Evolutionary conservation across 495 filamentous ascomycete genomes (phyloP).

Genomic region (Cercophora sp.): DNA sequence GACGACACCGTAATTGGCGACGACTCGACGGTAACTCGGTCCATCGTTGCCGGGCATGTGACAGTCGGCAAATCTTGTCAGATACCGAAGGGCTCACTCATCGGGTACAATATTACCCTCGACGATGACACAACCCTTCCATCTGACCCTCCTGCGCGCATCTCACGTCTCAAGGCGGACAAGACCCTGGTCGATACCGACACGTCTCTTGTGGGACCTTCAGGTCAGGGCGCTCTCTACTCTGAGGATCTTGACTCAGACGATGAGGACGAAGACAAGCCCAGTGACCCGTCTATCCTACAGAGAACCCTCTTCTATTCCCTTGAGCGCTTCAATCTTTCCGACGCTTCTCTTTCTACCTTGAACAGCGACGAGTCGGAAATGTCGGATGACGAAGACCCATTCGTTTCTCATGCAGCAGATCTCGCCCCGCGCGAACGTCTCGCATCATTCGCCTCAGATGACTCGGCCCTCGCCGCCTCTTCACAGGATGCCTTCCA

Average conservation of each 20-base stretch:
- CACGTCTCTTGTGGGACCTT: slow-evolving; percentile 49
- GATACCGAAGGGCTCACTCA: slow-evolving; percentile 65
- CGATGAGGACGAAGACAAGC: slow-evolving; percentile 52
- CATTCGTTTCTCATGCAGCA: slow-evolving; percentile 10
- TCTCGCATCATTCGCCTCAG: slow-evolving; percentile 49
- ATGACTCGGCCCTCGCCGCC: slow-evolving; percentile 40
- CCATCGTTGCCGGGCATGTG: slow-evolving; percentile 70
- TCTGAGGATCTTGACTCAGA: slow-evolving; percentile 41
- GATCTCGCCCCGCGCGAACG: slow-evolving; percentile 33
- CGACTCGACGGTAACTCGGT: slow-evolving; percentile 60
- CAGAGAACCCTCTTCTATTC: slow-evolving; percentile 61
- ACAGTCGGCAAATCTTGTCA: slow-evolving; percentile 66
- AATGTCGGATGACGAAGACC: slow-evolving; percentile 35
- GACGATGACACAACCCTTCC: slow-evolving; percentile 46
- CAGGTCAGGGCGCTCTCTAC: slow-evolving; percentile 50
- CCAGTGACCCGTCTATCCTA: slow-evolving; percentile 34
- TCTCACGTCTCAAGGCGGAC: slow-evolving; percentile 36
- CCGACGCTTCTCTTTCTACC: slow-evolving; percentile 72
- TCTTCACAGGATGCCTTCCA: slow-evolving; percentile 79
- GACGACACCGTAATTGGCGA: slow-evolving; percentile 75
- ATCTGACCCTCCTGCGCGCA: slow-evolving; percentile 23
- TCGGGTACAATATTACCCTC: slow-evolving; percentile 76
- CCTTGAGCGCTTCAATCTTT: slow-evolving; percentile 62
- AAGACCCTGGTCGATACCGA: slow-evolving; percentile 48
- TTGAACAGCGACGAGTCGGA: slow-evolving; percentile 39